Evolutionary conservation across 495 filamentous ascomycete species (phyloP).

Genomic region (Tuber magnatum): DNA sequence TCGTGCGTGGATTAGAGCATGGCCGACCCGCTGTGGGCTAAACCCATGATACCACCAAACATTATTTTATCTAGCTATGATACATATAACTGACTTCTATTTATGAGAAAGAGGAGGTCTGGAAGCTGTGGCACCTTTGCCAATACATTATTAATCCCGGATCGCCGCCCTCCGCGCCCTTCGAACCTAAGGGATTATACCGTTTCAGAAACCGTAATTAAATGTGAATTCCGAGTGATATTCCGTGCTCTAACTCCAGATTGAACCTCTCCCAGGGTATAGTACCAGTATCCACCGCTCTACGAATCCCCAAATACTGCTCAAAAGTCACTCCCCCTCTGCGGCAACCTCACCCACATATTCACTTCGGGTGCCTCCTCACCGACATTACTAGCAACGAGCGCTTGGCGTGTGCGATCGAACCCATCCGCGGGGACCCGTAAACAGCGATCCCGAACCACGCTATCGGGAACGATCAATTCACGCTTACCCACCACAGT

Average conservation of each 20-base stretch:
- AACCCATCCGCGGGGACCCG: conserved; percentile 59
- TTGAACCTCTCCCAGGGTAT: background rate
- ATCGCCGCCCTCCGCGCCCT: background rate
- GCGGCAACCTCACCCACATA: conserved; percentile 56
- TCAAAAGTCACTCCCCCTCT: conserved; percentile 21
- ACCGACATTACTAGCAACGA: conserved; percentile 77
- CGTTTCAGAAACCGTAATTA: background rate
- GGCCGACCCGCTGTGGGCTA: no score
- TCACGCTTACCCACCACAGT: conserved; percentile 76
- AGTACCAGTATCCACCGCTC: background rate
- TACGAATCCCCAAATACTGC: conserved; percentile 29
- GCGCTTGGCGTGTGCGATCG: conserved; percentile 54
- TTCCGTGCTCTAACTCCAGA: background rate
- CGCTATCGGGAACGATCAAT: conserved; percentile 75
- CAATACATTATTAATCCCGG: background rate
- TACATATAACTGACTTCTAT: background rate
- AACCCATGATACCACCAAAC: background rate
- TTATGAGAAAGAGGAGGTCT: background rate
- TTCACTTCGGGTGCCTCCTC: conserved; percentile 81
- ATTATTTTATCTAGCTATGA: background rate
- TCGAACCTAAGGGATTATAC: background rate
- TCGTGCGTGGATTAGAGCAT: background rate
- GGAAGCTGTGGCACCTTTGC: background rate
- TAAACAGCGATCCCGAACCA: conserved; percentile 74
- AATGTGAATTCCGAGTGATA: background rate